phyloP scores from a whole-genome alignment of 768 basidiomycete genomes.

The Suillus subalutaceus region DNA sequence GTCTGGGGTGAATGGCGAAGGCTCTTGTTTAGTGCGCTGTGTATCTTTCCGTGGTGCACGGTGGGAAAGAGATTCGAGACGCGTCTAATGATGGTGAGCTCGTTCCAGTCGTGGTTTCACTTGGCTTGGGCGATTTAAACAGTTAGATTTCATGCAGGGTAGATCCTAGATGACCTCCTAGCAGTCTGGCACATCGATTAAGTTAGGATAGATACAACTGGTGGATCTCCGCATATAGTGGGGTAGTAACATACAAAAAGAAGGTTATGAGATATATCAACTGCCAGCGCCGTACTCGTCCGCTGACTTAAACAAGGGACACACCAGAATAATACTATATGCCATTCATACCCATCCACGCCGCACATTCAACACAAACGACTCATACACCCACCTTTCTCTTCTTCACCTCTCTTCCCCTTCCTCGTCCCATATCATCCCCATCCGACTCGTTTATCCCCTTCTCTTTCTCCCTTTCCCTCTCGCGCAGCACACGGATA shows the following conservation, averaged over 20 bases:
- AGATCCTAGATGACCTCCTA: not conserved
- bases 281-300: not conserved
- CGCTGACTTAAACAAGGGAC: not conserved
- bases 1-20: too few species aligned
- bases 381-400: slow-evolving; percentile 26
- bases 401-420: slow-evolving; percentile 32
- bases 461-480: slow-evolving; percentile 15
- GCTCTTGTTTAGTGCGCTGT: too few species aligned
- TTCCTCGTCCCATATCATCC: slow-evolving; percentile 11
- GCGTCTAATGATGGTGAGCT: not conserved
- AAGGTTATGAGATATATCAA: not conserved
- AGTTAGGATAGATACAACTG: not conserved
- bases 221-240: not conserved
- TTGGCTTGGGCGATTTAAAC: not conserved
- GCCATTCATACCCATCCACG: not conserved
- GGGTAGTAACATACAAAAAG: not conserved
- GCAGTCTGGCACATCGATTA: not conserved
- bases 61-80: not conserved
- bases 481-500: slow-evolving; percentile 1
- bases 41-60: not conserved
- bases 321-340: not conserved
- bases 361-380: not conserved
- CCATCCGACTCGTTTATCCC: slow-evolving; percentile 13
- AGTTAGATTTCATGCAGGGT: not conserved
- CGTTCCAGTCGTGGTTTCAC: not conserved